Evolutionary conservation across 148 eudicot species (phyloP).

Genomic region (Rhododendron ovatum): DNA sequence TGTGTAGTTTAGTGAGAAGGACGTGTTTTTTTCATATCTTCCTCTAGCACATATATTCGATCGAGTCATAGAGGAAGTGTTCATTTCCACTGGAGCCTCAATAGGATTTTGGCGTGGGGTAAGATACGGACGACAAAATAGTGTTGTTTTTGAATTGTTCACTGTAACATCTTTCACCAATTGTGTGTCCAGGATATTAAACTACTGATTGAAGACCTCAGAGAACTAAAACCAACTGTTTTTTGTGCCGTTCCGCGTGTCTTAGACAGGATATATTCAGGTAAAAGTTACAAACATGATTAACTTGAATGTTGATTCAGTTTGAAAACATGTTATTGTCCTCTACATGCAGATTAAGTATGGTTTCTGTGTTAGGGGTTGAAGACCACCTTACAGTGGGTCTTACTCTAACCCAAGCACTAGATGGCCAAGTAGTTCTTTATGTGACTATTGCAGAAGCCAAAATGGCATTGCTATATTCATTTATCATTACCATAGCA

Average conservation of each 20-base stretch:
- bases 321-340: not conserved
- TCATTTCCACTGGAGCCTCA: conserved; percentile 76
- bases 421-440: not conserved
- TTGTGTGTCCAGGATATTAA: conserved; percentile 65
- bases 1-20: conserved; percentile 53
- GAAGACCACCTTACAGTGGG: not conserved
- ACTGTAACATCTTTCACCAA: not conserved
- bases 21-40: conserved; percentile 83
- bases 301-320: not conserved
- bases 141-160: not conserved
- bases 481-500: not conserved
- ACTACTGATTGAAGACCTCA: conserved; percentile 69
- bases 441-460: not conserved
- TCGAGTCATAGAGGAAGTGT: conserved; percentile 78
- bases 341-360: not conserved
- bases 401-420: not conserved
- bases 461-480: not conserved
- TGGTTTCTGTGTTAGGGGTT: not conserved
- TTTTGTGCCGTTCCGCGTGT: conserved; percentile 96
- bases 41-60: conserved; percentile 98
- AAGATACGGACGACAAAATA: conserved; percentile 20
- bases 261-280: conserved; percentile 83
- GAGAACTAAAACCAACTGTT: conserved; percentile 71
- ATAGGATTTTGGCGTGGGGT: conserved; percentile 99
- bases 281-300: conserved; percentile 22